These are phyloP conservation scores for Aspergillus neotritici DNA, from an alignment of 2,329 filamentous ascomycete species.

Conservation along the genomic window DNA sequence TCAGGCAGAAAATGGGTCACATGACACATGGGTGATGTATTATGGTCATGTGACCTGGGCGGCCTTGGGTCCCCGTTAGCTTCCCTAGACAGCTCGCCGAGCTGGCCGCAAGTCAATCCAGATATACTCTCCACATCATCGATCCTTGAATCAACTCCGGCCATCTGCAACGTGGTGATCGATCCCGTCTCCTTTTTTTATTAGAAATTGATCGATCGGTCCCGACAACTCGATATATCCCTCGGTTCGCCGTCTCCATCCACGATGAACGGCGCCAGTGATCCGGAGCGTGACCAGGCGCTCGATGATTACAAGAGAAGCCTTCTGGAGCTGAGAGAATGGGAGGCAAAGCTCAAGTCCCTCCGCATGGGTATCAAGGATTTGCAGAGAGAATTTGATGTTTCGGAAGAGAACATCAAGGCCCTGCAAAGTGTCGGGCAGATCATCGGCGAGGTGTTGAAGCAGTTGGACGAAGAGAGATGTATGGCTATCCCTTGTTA, in stretches of 20 bases:
- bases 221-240: not conserved
- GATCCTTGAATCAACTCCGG: not conserved
- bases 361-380: slow-evolving; percentile 94
- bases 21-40: slow-evolving; percentile 8
- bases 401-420: slow-evolving; percentile 99
- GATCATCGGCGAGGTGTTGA: slow-evolving; percentile 98
- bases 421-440: slow-evolving; percentile 97
- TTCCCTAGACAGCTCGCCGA: slow-evolving; percentile 27
- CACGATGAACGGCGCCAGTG: slow-evolving; percentile 37
- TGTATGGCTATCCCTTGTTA: slow-evolving; percentile 63
- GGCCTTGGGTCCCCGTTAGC: slow-evolving; percentile 12
- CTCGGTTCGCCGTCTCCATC: slow-evolving; percentile 5
- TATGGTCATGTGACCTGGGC: slow-evolving; percentile 12
- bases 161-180: not conserved
- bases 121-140: slow-evolving; percentile 15
- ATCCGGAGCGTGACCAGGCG: slow-evolving; percentile 59
- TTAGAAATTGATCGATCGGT: not conserved
- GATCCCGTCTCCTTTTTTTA: not conserved
- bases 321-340: slow-evolving; percentile 92
- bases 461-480: slow-evolving; percentile 97
- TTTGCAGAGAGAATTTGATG: slow-evolving; percentile 88
- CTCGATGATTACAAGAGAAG: slow-evolving; percentile 73
- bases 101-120: slow-evolving; percentile 14
- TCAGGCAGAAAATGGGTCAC: slow-evolving; percentile 11
- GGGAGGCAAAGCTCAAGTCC: slow-evolving; percentile 95